Percentiles rank a stretch among this genome's conserved stretches.
Conservation (phyloP, 2,329 filamentous ascomycete genomes). For the Westerdykella ornata region DNA sequence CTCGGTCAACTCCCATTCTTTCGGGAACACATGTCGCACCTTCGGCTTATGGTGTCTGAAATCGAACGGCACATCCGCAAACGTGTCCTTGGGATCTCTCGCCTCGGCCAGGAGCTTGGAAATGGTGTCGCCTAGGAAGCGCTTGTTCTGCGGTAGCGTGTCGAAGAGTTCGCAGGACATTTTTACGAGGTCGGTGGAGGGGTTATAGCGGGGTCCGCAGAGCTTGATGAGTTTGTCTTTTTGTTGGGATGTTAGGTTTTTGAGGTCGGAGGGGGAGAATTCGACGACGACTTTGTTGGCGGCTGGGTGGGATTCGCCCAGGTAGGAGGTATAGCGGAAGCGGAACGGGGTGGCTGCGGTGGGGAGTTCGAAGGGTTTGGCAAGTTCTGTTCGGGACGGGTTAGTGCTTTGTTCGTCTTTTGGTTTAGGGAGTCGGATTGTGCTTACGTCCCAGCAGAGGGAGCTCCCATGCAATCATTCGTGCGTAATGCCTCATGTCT, state of each 20-base stretch:
- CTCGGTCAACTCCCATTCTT: conserved; percentile 72
- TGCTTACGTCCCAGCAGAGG: conserved; percentile 76
- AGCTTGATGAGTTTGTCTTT: conserved; percentile 80
- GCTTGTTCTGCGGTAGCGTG: conserved; percentile 91
- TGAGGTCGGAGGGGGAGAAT: conserved; percentile 68
- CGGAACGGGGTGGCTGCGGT: conserved; percentile 64
- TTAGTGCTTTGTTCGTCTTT: not conserved
- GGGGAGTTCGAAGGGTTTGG: conserved; percentile 72
- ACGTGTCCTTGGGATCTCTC: conserved; percentile 68
- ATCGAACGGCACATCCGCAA: conserved; percentile 84
- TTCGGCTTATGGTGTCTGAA: conserved; percentile 74
- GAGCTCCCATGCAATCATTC: conserved; percentile 92
- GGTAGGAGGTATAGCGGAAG: conserved; percentile 94
- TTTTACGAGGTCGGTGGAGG: conserved; percentile 69
- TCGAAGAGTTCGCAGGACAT: conserved; percentile 88
- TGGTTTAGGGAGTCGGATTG: conserved; percentile 1
- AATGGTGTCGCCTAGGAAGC: conserved; percentile 78
- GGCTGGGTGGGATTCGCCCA: conserved; percentile 88
- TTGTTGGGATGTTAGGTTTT: conserved; percentile 59
- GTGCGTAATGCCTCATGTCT: conserved; percentile 80
- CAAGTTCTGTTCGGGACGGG: conserved; percentile 57
- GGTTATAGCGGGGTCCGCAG: conserved; percentile 79
- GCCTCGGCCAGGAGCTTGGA: conserved; percentile 67
- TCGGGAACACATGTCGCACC: conserved; percentile 64
- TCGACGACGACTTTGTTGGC: conserved; percentile 91